Evolutionary conservation across 2,329 filamentous ascomycete genomes (phyloP), one percentile per base, ranked within the genome.

Genomic region (Calonectria honghensis): DNA sequence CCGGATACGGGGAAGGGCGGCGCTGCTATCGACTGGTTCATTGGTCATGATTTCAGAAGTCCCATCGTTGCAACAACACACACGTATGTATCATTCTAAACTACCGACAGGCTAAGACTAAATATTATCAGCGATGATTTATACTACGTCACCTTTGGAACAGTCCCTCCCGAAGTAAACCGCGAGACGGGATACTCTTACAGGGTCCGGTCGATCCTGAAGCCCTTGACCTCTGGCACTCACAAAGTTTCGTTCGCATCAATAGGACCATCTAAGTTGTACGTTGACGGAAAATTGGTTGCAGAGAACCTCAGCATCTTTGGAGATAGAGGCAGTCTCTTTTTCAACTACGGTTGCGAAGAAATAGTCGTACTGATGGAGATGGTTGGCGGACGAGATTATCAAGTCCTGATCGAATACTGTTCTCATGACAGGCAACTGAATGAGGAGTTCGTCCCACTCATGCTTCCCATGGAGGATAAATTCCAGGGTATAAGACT

Each of bases 391-490:
- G 35, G 57, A 24, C 35, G 27, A 7, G 35, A 37, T 29, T 61
- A 61, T 29, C 35, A 61, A 18, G 35, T 61, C n/a, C 14, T 41
- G 2, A 39, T 61, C 35, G 57, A 61, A 27, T 61, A 61, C 57
- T 35, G 29, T 14, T 61, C 57, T 18, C 57, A 61, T 24, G 57
- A 61, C 11, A 35, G 57, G 24, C 57, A 61, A 16, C n/a, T 61
- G 6, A 41, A 61, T 37, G n/a, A 41, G 13, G 57, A 41, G 24
- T 35, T 39, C 10, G n/a, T 61, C n/a, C 57, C 57, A 2, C 13
- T 61, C n/a, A 61, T 61, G 57, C 57, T 61, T 61, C 57, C 57
- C 1, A 61, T 41, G 57, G 57, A 61, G 24, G 35, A 61, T 29
- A 61, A 61, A 3, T 61, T 61, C 24, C 57, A 61, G 6, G 57